phyloP scores from a whole-genome alignment of 345 rosid genomes.

The Anacardium occidentale region DNA sequence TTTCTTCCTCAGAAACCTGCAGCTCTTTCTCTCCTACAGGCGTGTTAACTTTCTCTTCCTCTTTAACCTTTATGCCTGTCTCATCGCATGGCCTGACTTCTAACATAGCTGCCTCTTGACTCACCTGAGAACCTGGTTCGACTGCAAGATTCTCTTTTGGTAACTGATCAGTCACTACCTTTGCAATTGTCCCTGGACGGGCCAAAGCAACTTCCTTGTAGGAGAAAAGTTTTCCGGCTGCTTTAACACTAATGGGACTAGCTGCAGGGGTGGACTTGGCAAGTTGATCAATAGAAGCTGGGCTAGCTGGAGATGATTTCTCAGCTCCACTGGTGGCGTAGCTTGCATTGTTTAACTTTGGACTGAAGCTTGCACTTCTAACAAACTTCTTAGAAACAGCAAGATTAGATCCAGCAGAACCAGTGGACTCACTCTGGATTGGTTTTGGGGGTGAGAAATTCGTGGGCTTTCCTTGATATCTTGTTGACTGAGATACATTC shows the following conservation, averaged over 20 bases:
- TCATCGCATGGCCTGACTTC: conserved; percentile 28
- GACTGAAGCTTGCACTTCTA: conserved; percentile 77
- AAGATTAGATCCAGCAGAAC: conserved; percentile 37
- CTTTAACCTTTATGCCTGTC: conserved; percentile 26
- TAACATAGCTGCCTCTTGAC: conserved; percentile 35
- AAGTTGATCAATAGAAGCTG: conserved; percentile 52
- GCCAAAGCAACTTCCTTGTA: conserved; percentile 99
- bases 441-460: conserved; percentile 63
- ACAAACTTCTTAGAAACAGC: conserved; percentile 52
- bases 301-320: conserved; percentile 51
- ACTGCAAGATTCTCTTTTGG: conserved; percentile 43
- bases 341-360: conserved; percentile 43
- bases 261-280: conserved; percentile 45
- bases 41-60: conserved; percentile 37
- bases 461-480: conserved; percentile 58
- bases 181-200: conserved; percentile 93
- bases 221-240: conserved; percentile 87
- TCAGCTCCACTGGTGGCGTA: conserved; percentile 44
- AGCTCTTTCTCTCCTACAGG: conserved; percentile 31
- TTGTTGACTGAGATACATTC: conserved; percentile 64
- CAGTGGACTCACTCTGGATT: conserved; percentile 40
- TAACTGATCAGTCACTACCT: conserved; percentile 72
- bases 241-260: conserved; percentile 60
- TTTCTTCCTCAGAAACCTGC: conserved; percentile 30
- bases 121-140: conserved; percentile 33